Percentiles rank a stretch among this genome's conserved stretches.
These are phyloP conservation scores for Rubus idaeus DNA, from an alignment of 306 rosid species.

Conservation along the genomic window DNA sequence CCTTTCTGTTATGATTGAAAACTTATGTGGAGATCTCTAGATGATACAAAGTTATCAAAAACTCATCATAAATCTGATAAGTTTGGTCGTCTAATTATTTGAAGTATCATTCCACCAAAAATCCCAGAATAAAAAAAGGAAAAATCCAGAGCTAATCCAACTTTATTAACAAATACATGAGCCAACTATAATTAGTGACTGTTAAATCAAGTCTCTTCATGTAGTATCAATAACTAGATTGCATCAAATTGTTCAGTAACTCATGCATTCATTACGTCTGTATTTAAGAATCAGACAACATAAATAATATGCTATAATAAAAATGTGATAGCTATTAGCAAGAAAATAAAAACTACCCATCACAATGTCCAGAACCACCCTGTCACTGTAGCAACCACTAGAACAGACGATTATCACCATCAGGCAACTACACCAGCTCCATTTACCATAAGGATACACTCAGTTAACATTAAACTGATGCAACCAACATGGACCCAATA, in stretches of 20 bases:
- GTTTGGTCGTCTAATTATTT: background rate
- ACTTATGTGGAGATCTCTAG: too few species aligned
- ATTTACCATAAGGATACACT: conserved; percentile 1
- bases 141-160: background rate
- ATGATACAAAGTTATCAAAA: too few species aligned
- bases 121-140: background rate
- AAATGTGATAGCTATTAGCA: background rate
- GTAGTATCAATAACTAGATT: background rate
- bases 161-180: background rate
- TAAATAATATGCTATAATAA: too few species aligned
- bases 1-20: too few species aligned
- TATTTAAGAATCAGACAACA: too few species aligned
- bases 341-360: background rate
- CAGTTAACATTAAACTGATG: background rate
- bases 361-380: conserved; percentile 1
- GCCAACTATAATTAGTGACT: background rate
- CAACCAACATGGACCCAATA: conserved; percentile 11
- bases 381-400: background rate
- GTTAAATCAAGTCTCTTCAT: background rate
- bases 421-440: background rate
- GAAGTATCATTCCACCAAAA: background rate
- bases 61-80: too few species aligned
- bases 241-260: background rate
- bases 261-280: background rate
- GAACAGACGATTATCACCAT: background rate